Base-by-base conservation (phyloP, 208 protist species). In the Acanthamoeba sp. region DNA sequence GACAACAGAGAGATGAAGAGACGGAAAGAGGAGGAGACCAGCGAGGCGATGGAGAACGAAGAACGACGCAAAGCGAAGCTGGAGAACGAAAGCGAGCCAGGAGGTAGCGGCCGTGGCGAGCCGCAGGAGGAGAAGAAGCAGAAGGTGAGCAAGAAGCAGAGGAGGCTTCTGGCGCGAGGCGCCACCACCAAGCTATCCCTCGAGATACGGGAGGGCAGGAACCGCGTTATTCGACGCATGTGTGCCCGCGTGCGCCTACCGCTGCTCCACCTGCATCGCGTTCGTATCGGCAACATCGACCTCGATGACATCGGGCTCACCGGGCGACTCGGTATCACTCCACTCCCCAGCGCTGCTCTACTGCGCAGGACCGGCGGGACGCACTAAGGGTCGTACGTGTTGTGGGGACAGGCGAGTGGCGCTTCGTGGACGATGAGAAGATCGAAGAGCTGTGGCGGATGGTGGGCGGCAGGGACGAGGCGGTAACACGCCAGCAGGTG, bases 221-320 rank as follows among this genome's bases (percentile, higher is more conserved):
- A 76, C 29, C 66, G 66, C n/a, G 66, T 76, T 0, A 76, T 76
- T 29, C 66, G 66, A 9, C 66, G 66, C 66, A 76, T 76, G 66
- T 76, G 66, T 5, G n/a, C n/a, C 6, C 66, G 66, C n/a, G 66
- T 76, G 66, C 66, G 66, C n/a, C 66, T 76, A 4, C 66, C 66
- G 36, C 66, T 76, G 66, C 20, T 76, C 66, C 66, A 76, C 36
- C 36, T 76, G n/a, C 66, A 76, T 38, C 66, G 66, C n/a, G n/a
- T 76, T 9, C 66, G 36, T 9, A 76, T 76, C 32, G 66, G 66
- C 66, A 40, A 76, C 36, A 40, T 76, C 66, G 36, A 76, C 36
- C 36, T 76, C 32, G 36, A 16, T 12, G 32, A 76, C 32, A 5
- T 76, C n/a, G 66, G 66, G 16, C 66, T 76, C 16, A 40, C n/a